Evolutionary conservation across 441 rosid species (phyloP), one percentile per base, ranked within the genome.

Genomic region (Dalechampia spathulata): DNA sequence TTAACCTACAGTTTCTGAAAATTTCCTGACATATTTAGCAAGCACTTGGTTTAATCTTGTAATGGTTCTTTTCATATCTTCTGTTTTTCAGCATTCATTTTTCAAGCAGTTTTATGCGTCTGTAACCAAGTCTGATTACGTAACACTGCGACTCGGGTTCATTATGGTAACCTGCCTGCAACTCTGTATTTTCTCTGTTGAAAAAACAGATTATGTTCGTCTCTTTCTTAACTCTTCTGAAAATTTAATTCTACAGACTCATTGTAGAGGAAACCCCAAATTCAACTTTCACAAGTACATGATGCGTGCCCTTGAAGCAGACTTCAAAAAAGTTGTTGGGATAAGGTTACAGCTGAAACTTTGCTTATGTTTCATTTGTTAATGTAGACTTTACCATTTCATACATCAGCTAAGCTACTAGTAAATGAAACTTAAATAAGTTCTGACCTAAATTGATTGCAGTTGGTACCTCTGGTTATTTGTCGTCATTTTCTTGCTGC

Each of bases 401-500:
- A 49, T n/a, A n/a, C n/a, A n/a, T n/a, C n/a, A n/a, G n/a, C n/a
- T n/a, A n/a, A n/a, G n/a, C n/a, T n/a, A n/a, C n/a, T n/a, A n/a
- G n/a, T n/a, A n/a, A n/a, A n/a, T n/a, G n/a, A n/a, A n/a, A n/a
- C n/a, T n/a, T n/a, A 30, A 30, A 30, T 30, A 30, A 30, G 4
- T 30, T 28, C 66, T 52, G 48, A 52, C 28, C 39, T 65, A 53
- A 44, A 55, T 34, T 40, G 54, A n/a, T 45, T 78, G 79, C 90
- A 90, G 98, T 65, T 90, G 98, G 96, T 90, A 83, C 54, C 95
- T 90, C 32, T 90, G 98, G 96, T 48, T 86, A 51, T 87, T 87
- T 59, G 92, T 90, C 62, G 81, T 79, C 53, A 19, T 87, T 63
- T 90, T 90, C 79, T 68, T 90, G 78, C 63, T 87, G 78, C 75